phyloP scores from a whole-genome alignment of 2,329 filamentous ascomycete species.

The Colletotrichum cuscutae region DNA sequence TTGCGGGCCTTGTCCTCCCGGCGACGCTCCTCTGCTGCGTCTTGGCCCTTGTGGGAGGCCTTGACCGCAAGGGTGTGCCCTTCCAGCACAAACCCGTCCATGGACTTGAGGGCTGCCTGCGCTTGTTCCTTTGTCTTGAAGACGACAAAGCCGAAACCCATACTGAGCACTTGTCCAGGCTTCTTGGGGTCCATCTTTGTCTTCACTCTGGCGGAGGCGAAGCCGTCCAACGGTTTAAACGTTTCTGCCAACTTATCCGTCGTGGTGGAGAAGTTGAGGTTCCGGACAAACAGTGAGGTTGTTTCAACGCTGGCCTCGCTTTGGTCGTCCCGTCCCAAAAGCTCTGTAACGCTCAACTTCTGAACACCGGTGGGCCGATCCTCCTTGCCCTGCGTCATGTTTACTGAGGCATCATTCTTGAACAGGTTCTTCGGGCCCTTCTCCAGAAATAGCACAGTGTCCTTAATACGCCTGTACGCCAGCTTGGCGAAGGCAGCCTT shows the following conservation, averaged over 20 bases:
- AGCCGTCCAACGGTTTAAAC: conserved; percentile 86
- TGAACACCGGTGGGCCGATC: conserved; percentile 56
- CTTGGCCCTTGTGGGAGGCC: conserved; percentile 85
- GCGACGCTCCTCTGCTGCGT: conserved; percentile 87
- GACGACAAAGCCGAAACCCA: conserved; percentile 97
- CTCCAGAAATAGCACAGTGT: conserved; percentile 91
- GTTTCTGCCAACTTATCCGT: conserved; percentile 78
- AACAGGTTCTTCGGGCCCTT: conserved; percentile 91
- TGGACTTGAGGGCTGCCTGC: conserved; percentile 80
- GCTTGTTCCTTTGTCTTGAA: conserved; percentile 84
- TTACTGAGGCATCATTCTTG: conserved; percentile 40
- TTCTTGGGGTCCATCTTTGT: conserved; percentile 94
- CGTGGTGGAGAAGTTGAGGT: conserved; percentile 91
- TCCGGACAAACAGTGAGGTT: conserved; percentile 91
- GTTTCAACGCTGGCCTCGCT: conserved; percentile 70
- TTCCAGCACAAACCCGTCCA: conserved; percentile 91
- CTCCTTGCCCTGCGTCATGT: conserved; percentile 41
- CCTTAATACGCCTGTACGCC: conserved; percentile 90
- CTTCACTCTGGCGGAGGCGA: conserved; percentile 89
- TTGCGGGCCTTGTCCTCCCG: conserved; percentile 88
- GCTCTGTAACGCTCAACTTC: conserved; percentile 75
- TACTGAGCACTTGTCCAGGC: conserved; percentile 87
- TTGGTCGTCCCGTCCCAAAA: conserved; percentile 68
- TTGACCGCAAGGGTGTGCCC: conserved; percentile 87
- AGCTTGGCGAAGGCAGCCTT: conserved; percentile 85